phyloP scores from a whole-genome alignment of 345 rosid species.

The Citrus cavaleriei region DNA sequence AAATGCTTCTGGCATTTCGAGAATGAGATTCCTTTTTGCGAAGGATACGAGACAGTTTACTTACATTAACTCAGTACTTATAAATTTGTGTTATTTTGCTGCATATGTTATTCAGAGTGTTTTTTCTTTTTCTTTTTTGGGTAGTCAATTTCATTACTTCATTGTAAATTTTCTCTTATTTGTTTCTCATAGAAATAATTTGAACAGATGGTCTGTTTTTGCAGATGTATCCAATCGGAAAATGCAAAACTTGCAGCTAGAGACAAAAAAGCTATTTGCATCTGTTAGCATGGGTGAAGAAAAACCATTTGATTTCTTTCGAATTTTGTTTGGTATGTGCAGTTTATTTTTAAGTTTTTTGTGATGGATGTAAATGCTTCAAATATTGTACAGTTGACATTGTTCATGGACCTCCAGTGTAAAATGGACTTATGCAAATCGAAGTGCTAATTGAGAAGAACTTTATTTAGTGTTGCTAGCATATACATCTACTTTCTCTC shows the following conservation, averaged over 20 bases:
- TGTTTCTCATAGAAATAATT: neutral
- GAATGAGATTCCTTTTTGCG: neutral
- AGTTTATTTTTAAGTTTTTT: neutral
- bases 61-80: neutral
- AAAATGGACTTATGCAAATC: neutral
- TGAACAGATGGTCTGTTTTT: slow-evolving; percentile 27
- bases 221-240: slow-evolving; percentile 38
- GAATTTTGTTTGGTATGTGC: slow-evolving; percentile 53
- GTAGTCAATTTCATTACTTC: neutral
- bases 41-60: neutral
- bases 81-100: neutral
- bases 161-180: neutral
- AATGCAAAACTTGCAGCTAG: slow-evolving; percentile 41
- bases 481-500: neutral
- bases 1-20: neutral
- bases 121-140: neutral
- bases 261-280: slow-evolving; percentile 51
- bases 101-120: neutral
- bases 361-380: neutral
- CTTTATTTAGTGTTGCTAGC: neutral
- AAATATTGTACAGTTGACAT: neutral
- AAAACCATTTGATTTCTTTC: slow-evolving; percentile 72
- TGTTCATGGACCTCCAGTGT: neutral
- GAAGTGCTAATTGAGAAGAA: neutral
- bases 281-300: slow-evolving; percentile 51